Percentiles rank a stretch among this genome's conserved stretches.
Conservation (phyloP, 345 rosid species). For the Arabidopsis arenosa region DNA sequence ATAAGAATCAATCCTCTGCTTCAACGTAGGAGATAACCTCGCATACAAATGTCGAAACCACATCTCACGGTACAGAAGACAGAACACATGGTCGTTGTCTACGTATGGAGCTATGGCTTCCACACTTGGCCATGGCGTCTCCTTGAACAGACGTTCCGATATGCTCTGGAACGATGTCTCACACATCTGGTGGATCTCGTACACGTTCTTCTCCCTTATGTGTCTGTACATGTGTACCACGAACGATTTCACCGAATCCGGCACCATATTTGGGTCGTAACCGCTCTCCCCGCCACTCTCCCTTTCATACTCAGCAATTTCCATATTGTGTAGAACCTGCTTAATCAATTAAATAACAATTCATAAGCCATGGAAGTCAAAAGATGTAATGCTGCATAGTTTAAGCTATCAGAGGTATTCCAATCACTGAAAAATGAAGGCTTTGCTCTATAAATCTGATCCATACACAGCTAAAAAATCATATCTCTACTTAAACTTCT, state of each 20-base stretch:
- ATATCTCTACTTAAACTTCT: neutral
- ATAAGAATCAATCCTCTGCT: constrained; percentile 98
- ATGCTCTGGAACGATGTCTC: constrained; percentile 92
- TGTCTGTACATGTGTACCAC: constrained; percentile 94
- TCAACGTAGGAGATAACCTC: constrained; percentile 81
- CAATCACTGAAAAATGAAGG: neutral
- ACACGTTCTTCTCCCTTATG: constrained; percentile 96
- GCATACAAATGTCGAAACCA: constrained; percentile 97
- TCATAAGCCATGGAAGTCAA: neutral
- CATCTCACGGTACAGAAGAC: constrained; percentile 97
- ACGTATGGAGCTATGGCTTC: constrained; percentile 86
- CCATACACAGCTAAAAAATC: neutral
- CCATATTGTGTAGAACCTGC: constrained; percentile 93
- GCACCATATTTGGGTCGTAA: constrained; percentile 93
- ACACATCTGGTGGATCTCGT: constrained; percentile 99
- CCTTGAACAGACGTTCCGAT: constrained; percentile 90
- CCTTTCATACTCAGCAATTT: constrained; percentile 62
- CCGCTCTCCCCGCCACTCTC: constrained; percentile 49
- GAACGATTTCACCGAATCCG: constrained; percentile 93
- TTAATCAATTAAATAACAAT: constrained; percentile 31
- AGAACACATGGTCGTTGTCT: constrained; percentile 93
- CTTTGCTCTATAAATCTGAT: neutral
- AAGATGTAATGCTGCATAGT: neutral
- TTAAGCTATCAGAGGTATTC: neutral
- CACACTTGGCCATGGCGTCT: constrained; percentile 94